A percentile compares a stretch with the other conserved stretches of the same genome.
These are phyloP conservation scores for Astrephomene gubernaculifera DNA, from an alignment of 139 green algal species.

Conservation along the genomic window DNA sequence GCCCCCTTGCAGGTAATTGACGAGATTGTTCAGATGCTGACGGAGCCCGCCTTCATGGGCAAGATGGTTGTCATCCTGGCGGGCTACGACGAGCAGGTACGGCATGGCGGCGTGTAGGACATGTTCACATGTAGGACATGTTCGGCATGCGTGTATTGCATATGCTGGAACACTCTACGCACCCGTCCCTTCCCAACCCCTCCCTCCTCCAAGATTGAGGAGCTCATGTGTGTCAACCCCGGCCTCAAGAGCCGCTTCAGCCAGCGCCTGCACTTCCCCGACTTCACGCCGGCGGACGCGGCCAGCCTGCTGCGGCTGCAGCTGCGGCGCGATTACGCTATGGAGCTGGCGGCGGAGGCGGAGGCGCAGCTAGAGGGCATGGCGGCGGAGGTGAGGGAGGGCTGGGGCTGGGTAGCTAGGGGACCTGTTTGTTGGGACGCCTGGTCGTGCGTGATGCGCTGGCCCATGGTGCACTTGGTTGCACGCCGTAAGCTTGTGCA, in stretches of 20 bases:
- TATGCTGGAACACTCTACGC: no score
- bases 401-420: not conserved
- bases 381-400: constrained; percentile 45
- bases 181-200: no score
- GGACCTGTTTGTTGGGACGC: no score
- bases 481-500: no score
- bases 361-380: constrained; percentile 41
- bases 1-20: constrained; percentile 50
- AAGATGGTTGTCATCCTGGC: constrained; percentile 73
- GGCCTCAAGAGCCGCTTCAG: constrained; percentile 70
- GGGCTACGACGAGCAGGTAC: constrained; percentile 57
- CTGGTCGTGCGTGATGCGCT: no score
- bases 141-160: no score
- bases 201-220: constrained; percentile 64
- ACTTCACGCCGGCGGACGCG: constrained; percentile 51
- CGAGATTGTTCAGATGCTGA: constrained; percentile 67
- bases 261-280: constrained; percentile 54
- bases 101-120: no score
- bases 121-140: no score
- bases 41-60: constrained; percentile 48
- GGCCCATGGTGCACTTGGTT: no score
- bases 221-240: constrained; percentile 61
- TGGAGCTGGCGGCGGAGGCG: constrained; percentile 37
- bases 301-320: constrained; percentile 46
- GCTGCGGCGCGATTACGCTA: constrained; percentile 28